Base-by-base conservation (phyloP, 257 asterid genomes). In the Penstemon davidsonii region DNA sequence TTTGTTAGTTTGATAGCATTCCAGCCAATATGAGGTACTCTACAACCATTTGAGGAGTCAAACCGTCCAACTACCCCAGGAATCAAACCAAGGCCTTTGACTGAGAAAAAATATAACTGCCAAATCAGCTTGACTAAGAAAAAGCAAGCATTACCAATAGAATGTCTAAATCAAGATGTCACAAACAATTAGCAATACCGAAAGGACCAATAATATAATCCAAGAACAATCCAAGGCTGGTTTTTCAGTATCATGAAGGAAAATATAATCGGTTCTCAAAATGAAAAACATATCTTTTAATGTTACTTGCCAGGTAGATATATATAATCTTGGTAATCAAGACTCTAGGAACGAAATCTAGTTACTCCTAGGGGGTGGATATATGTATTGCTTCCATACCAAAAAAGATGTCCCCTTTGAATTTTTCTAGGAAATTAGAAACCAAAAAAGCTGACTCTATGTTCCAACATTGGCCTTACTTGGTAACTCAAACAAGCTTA, bases 1-100 rank as follows among this genome's bases (percentile, higher is more conserved):
- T 80, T 80, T 45, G 65, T 75, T 70, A 84, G 66, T 66, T 88
- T 74, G 68, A 93, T 78, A 50, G 96, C 92, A 81, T 93, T 88
- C 99, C 97, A 93, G 54, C 99, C 99, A 80, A 93, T 93, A 80
- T 93, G 99, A 74, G 99, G 99, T 70, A 93, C 96, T 64, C 83
- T 82, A 62, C 76, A 68, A 65, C 96, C 97, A 74, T 82, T 82
- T 58, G 96, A 85, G 36, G 99, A 85, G 83, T 93, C 97, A 76
- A 93, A 93, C 40, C 96, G 93, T 42, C 96, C 92, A 73, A 93
- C 96, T 38, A 83, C 78, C 40, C 99, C 99, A 67, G 99, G 99
- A 78, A 93, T 85, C 72, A 90, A 70, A 78, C 99, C 99, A 62
- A 93, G 96, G 66, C 99, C 99, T 81, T 84, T 84, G 79, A 93